A percentile compares a stretch with the other conserved stretches of the same genome.
Evolutionary conservation across 1,284 basidiomycete species (phyloP).

Genomic region (Jaminaea rosea): DNA sequence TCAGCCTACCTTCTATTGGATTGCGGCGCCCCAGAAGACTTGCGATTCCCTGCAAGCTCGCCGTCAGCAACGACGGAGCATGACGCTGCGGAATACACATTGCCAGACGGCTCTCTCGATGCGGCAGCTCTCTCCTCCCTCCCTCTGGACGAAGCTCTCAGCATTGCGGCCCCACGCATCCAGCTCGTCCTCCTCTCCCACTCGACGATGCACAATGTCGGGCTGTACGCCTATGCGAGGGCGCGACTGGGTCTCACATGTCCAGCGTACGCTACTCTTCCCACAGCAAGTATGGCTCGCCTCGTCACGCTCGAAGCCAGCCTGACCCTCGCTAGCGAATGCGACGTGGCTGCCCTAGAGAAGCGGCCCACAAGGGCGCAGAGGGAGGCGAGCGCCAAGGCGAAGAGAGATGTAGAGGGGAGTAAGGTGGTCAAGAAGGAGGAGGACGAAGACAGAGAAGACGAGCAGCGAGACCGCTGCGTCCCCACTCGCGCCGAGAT

Average conservation of each 20-base stretch:
- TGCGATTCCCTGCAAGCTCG: slow-evolving; percentile 16
- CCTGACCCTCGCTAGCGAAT: background rate
- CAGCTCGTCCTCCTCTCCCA: slow-evolving; percentile 87
- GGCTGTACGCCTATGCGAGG: slow-evolving; percentile 82
- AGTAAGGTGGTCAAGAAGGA: slow-evolving; percentile 10
- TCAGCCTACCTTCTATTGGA: slow-evolving; percentile 87
- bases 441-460: slow-evolving; percentile 6
- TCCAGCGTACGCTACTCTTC: slow-evolving; percentile 89
- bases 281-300: slow-evolving; percentile 90
- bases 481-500: slow-evolving; percentile 73
- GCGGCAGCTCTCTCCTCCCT: background rate
- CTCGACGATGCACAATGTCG: slow-evolving; percentile 77
- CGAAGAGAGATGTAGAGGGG: no score
- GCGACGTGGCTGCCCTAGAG: background rate
- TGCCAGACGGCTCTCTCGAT: background rate
- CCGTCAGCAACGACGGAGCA: slow-evolving; percentile 17
- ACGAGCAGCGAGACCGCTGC: slow-evolving; percentile 46
- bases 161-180: slow-evolving; percentile 62
- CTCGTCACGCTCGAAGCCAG: slow-evolving; percentile 55
- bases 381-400: background rate
- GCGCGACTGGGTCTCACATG: slow-evolving; percentile 78
- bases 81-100: background rate
- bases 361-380: background rate
- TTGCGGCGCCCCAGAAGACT: slow-evolving; percentile 58
- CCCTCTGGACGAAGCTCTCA: slow-evolving; percentile 9